Conservation (phyloP, 305 asterid species). For the Salvia sclarea region DNA sequence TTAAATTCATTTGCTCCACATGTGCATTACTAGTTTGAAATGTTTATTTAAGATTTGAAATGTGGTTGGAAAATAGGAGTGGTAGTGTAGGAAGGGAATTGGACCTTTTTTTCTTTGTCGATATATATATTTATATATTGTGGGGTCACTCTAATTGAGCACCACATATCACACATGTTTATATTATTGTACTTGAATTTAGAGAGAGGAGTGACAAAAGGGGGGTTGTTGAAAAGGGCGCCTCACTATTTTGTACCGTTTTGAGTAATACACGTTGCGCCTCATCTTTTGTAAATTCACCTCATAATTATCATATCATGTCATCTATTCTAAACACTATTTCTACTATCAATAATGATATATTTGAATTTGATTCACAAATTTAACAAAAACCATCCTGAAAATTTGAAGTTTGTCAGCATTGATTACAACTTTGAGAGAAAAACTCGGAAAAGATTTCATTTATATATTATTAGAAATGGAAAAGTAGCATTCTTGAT, state of each 20-base stretch:
- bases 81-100: not conserved
- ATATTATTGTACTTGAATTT: not conserved
- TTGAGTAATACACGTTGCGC: conserved; percentile 1
- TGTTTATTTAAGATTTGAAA: not conserved
- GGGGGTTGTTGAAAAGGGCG: not conserved
- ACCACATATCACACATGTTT: not conserved
- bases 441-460: not conserved
- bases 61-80: not conserved
- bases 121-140: too few species aligned
- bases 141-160: not conserved
- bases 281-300: not conserved
- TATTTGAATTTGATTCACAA: too few species aligned
- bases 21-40: not conserved
- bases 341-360: too few species aligned
- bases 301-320: too few species aligned
- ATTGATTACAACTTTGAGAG: not conserved
- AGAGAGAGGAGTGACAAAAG: not conserved
- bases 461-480: too few species aligned
- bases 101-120: not conserved
- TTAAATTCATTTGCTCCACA: conserved; percentile 1
- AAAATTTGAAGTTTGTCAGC: not conserved
- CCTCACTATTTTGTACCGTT: not conserved
- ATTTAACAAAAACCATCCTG: too few species aligned
- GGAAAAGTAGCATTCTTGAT: too few species aligned
- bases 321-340: too few species aligned